Evolutionary conservation across 2,329 filamentous ascomycete genomes (phyloP).

Genomic region (Aspergillus clavatus): DNA sequence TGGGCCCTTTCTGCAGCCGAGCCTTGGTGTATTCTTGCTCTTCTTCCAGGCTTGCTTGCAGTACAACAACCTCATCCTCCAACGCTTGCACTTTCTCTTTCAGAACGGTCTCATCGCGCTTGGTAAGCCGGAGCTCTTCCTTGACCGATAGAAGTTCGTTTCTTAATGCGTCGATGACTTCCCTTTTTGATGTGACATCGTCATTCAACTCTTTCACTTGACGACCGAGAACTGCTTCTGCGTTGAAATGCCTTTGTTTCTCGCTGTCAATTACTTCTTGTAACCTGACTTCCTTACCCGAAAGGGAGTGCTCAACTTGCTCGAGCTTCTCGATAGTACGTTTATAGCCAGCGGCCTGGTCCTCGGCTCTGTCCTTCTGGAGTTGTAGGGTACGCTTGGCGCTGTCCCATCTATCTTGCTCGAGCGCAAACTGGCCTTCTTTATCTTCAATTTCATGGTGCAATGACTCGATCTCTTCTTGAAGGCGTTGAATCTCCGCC

Average conservation of each 20-base stretch:
- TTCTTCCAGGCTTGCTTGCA: constrained; percentile 62
- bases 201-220: constrained; percentile 71
- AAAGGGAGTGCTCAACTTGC: constrained; percentile 62
- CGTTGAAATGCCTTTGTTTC: constrained; percentile 64
- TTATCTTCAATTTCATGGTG: constrained; percentile 64
- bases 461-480: constrained; percentile 55
- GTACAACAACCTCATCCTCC: constrained; percentile 71
- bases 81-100: constrained; percentile 62
- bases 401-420: constrained; percentile 68
- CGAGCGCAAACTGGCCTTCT: constrained; percentile 64
- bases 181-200: constrained; percentile 63
- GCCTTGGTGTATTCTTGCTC: constrained; percentile 59
- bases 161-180: constrained; percentile 60
- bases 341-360: constrained; percentile 63
- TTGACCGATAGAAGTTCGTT: constrained; percentile 61
- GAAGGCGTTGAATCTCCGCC: constrained; percentile 51
- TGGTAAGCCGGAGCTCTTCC: constrained; percentile 65
- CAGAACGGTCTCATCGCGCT: constrained; percentile 58
- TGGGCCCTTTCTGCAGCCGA: constrained; percentile 53
- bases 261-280: constrained; percentile 67
- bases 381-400: constrained; percentile 61
- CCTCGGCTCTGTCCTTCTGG: constrained; percentile 62
- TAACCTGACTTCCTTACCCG: constrained; percentile 62
- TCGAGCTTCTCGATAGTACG: constrained; percentile 66
- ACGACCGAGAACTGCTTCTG: constrained; percentile 64